Percentiles rank a stretch among this genome's conserved stretches.
phyloP scores from a whole-genome alignment of 2,329 filamentous ascomycete genomes.

The Gliomastix tumulicola region DNA sequence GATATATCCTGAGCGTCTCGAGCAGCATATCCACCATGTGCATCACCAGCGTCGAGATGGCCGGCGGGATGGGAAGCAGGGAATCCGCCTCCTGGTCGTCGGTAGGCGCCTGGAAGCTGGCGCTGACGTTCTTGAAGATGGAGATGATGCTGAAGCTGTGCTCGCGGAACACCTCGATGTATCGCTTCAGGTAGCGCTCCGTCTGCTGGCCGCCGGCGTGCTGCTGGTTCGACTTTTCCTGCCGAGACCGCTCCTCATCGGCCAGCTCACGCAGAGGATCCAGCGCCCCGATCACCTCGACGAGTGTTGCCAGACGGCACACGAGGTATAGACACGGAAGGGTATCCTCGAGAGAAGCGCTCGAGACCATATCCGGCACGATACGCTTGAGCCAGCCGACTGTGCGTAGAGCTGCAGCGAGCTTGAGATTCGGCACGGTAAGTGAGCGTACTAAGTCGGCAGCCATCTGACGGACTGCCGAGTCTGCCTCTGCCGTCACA shows the following conservation, averaged over 20 bases:
- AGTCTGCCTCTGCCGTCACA: constrained; percentile 71
- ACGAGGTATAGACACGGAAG: constrained; percentile 82
- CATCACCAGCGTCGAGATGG: constrained; percentile 76
- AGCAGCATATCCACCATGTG: constrained; percentile 77
- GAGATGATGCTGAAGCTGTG: constrained; percentile 95
- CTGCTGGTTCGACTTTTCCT: constrained; percentile 22
- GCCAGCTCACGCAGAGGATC: constrained; percentile 82
- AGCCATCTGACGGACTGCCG: constrained; percentile 83
- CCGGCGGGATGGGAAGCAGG: constrained; percentile 61
- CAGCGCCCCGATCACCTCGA: constrained; percentile 73
- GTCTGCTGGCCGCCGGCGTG: constrained; percentile 82
- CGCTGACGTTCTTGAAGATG: constrained; percentile 79
- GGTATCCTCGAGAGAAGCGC: constrained; percentile 48
- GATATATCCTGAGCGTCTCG: constrained; percentile 66
- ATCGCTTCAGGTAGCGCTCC: constrained; percentile 87
- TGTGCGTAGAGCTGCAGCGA: constrained; percentile 84
- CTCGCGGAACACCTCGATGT: constrained; percentile 95
- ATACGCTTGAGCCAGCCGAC: constrained; percentile 87
- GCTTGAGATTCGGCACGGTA: constrained; percentile 71
- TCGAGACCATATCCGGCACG: constrained; percentile 60
- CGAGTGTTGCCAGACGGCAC: constrained; percentile 73
- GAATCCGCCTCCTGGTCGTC: constrained; percentile 17
- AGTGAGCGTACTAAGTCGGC: constrained; percentile 74
- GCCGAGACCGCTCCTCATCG: constrained; percentile 66
- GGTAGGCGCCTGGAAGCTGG: constrained; percentile 21